Base-by-base conservation (phyloP, 805 yeast species). In the Yarrowia deformans region DNA sequence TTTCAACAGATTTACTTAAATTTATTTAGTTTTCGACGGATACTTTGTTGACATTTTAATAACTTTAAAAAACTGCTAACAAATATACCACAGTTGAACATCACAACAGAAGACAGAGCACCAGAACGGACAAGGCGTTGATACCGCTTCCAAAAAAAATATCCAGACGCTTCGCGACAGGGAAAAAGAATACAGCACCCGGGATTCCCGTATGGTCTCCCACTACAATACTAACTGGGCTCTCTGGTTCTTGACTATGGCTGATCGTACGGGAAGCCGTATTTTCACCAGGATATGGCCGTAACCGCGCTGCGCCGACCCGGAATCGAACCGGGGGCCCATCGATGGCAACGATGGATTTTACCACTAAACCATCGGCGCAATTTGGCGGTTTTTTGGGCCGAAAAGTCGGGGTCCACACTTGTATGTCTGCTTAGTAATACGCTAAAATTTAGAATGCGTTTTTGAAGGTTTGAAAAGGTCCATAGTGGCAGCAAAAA, bases 271-370 rank as follows among this genome's bases (percentile, higher is more conserved):
- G 56, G 56, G 56, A 52, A 52, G 56, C 42, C 42, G 56, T 35
- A 52, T 52, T 52, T 52, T 52, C 56, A 50, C 55, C 55, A 50
- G 55, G 55, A 50, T 50, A 50, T 50, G 55, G 55, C 55, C 55
- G 55, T 50, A 50, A 50, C 55, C 55, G 8, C n/a, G 3, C 29
- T 50, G 55, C 55, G 55, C 55, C 55, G 55, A 50, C 55, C 55
- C 55, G 55, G 55, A 50, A 50, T 50, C 55, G 55, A 50, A 50
- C 55, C 55, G 55, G 55, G 55, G 55, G 55, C 55, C 55, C 55
- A 50, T 50, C 55, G 55, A 50, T 50, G 55, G 55, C 55, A 50
- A 50, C 55, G 55, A 50, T 50, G 55, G 55, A 50, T 50, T 50
- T 50, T 50, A 50, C 55, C 55, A 50, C 55, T 50, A 50, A 50